Evolutionary conservation across 129 eudicot genomes (phyloP), one percentile per base, ranked within the genome.

Genomic region (Ambrosia artemisiifolia): DNA sequence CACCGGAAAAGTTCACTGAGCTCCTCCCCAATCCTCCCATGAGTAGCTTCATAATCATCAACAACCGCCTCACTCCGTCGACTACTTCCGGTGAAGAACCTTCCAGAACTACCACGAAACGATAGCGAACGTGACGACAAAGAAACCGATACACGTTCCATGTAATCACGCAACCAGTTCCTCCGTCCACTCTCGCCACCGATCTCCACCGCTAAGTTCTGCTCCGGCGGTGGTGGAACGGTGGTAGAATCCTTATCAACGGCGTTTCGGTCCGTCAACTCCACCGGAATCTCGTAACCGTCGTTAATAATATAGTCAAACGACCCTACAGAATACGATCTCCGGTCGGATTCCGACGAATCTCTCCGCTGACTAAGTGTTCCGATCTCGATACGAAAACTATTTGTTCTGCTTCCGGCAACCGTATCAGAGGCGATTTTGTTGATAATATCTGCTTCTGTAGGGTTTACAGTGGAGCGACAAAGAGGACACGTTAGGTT

Each of bases 1-100:
- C 99, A 95, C 85, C 97, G 96, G 69, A 95, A 95, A 69, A 90
- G 69, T 65, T 95, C 99, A 28, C 95, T 87, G 47, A 95, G 90
- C 73, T 95, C 99, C 43, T 91, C 97, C n/a, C 99, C 96, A 36
- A 82, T 69, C 18, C 89, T 80, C 51, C 74, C 73, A 51, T 79
- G 65, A 59, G 19, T 83, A 19, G 86, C 86, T 67, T 90, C 98
- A 70, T 77, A 32, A 18, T 90, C 97, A 19, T 79, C 98, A 20
- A 76, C 86, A 6, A 35, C 59, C 14, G 43, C 59, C 17, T 86
- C 91, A 59, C 73, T 87, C 77, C 88, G 90, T 73, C 99, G 88
- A 72, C 97, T 80, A 63, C 97, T 90, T 8, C 97, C 99, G 34
- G 84, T 68, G 75, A 85, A 88, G 76, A 85, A 86, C 72, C 99